Conservation (phyloP, 2,329 filamentous ascomycete genomes). For the Colletotrichum siamense region DNA sequence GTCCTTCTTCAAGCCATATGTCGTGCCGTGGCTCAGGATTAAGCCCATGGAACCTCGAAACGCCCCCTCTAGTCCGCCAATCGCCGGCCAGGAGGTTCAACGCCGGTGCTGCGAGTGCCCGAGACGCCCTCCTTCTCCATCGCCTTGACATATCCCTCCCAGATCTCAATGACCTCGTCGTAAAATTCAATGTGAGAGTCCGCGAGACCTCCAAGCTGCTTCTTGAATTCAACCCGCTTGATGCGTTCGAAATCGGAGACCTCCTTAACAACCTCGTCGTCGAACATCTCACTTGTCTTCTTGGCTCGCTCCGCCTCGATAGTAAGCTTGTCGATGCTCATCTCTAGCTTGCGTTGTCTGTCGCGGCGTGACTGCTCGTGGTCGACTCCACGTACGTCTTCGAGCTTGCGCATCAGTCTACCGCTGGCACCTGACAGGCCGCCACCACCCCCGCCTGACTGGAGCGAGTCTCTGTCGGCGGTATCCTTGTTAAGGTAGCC, state of each 20-base stretch:
- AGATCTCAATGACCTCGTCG: constrained; percentile 76
- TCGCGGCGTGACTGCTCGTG: constrained; percentile 92
- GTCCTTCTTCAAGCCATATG: background rate
- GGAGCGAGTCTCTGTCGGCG: constrained; percentile 81
- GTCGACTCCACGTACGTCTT: constrained; percentile 95
- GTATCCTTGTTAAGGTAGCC: constrained; percentile 95
- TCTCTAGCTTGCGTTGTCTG: constrained; percentile 85
- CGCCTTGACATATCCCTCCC: constrained; percentile 89
- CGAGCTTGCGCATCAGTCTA: constrained; percentile 92
- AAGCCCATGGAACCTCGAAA: background rate
- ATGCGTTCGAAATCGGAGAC: constrained; percentile 95
- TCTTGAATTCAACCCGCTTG: constrained; percentile 91
- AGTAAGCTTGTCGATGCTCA: constrained; percentile 91
- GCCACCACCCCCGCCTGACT: constrained; percentile 59
- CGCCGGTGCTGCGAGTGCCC: constrained; percentile 8
- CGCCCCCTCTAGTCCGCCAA: constrained; percentile 5
- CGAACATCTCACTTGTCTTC: constrained; percentile 88
- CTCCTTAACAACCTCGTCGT: constrained; percentile 94
- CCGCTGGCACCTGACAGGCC: constrained; percentile 78
- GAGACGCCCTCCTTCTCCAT: constrained; percentile 73
- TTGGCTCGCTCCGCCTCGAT: constrained; percentile 88
- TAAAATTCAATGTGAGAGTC: constrained; percentile 91
- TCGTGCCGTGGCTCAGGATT: background rate
- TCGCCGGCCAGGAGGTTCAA: constrained; percentile 19
- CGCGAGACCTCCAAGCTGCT: constrained; percentile 82